These are phyloP conservation scores for Megacollybia marginata DNA, from an alignment of 768 basidiomycete genomes.

Conservation along the genomic window DNA sequence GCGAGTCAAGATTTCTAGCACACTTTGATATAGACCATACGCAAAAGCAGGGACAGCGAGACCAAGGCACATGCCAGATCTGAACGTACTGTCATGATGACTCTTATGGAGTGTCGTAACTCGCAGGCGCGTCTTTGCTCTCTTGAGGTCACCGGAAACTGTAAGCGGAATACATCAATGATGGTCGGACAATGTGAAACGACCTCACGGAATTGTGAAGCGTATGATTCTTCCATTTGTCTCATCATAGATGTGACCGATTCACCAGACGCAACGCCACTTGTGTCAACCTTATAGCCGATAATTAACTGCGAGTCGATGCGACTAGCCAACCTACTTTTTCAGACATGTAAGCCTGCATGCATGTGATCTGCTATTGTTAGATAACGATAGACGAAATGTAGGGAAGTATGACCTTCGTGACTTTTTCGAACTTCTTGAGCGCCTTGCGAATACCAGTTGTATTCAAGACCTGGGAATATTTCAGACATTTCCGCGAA, in stretches of 20 bases:
- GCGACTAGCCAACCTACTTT: constrained; percentile 37
- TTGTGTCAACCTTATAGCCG: constrained; percentile 49
- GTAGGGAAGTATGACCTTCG: constrained; percentile 37
- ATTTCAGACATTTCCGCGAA: neutral
- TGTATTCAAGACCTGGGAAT: constrained; percentile 68
- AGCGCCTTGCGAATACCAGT: constrained; percentile 85
- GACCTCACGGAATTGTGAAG: constrained; percentile 64
- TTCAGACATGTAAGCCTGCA: constrained; percentile 75
- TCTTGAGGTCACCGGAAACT: constrained; percentile 71
- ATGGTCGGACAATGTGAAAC: neutral
- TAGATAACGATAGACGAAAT: neutral
- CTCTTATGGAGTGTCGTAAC: constrained; percentile 37
- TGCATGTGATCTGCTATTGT: constrained; percentile 49
- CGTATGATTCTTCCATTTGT: constrained; percentile 72
- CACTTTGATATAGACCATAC: constrained; percentile 58
- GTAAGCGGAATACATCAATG: neutral
- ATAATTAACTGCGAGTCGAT: neutral
- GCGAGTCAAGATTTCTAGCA: constrained; percentile 1
- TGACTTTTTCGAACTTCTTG: constrained; percentile 80
- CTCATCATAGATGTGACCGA: constrained; percentile 60
- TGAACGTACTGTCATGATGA: constrained; percentile 67
- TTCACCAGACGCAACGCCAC: constrained; percentile 58
- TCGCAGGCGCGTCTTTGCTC: constrained; percentile 64
- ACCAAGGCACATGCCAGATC: constrained; percentile 69
- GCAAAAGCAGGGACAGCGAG: constrained; percentile 62